Evolutionary conservation across 2,329 filamentous ascomycete genomes (phyloP), one percentile per base, ranked within the genome.

Genomic region (Apiospora marii): DNA sequence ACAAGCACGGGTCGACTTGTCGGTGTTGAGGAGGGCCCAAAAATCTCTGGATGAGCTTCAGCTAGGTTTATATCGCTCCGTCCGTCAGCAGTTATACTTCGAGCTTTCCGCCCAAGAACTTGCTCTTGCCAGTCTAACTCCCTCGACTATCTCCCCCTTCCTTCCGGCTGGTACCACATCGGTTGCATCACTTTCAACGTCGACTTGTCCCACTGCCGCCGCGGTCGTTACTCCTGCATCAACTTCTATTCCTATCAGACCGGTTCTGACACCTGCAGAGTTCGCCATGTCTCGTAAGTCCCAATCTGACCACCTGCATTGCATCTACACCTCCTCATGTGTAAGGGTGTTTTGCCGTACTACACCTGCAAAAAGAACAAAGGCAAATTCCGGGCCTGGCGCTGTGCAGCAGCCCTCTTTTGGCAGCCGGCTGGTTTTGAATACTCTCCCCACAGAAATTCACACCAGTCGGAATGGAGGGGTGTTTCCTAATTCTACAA

Each of bases 61-160:
- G 41, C 68, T 70, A 51, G 68, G 68, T 58, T 70, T 70, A 70
- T 70, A 70, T 70, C 37, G 48, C 48, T 58, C 68, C 34, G 34
- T 53, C 48, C 68, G 48, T 16, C 68, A 58, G 68, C 68, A 58
- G 27, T 43, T 70, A 22, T 70, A 51, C 48, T 70, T 70, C 37
- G 68, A 70, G 68, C 68, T 70, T 27, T 70, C 68, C n/a, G 68
- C 68, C 48, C 68, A 70, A 53, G 68, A 70, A 51, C 46, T 70
- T 37, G 67, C 67, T 13, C 67, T 69, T n/a, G 27, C 67, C 43
- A 69, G n/a, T 27, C 67, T 69, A 22, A 64, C 58, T 41, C 22
- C 53, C 30, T 61, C 53, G 34, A 61, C 53, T 61, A 64, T 30
- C 13, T 64, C 58, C 22, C 58, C 34, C 34, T 64, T n/a, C 58